phyloP scores from a whole-genome alignment of 2,329 filamentous ascomycete species.

The Fusarium nematophilum region DNA sequence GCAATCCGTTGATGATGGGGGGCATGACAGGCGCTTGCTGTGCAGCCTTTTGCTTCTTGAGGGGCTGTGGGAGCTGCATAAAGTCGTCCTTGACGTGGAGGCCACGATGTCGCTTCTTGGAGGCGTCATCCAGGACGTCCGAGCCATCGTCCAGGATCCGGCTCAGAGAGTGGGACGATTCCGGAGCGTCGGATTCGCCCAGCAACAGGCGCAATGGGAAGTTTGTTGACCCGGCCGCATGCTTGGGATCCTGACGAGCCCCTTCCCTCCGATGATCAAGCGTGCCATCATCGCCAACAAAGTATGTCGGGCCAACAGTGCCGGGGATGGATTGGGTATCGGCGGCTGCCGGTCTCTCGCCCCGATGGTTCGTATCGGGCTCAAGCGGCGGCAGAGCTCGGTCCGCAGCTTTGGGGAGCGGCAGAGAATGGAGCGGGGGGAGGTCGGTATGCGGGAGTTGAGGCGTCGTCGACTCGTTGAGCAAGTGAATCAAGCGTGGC shows the following conservation, averaged over 20 bases:
- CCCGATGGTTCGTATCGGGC: slow-evolving; percentile 57
- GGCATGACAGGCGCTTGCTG: slow-evolving; percentile 66
- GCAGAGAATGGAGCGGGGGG: slow-evolving; percentile 63
- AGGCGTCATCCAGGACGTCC: slow-evolving; percentile 57
- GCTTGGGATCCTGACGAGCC: slow-evolving; percentile 38
- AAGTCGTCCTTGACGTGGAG: slow-evolving; percentile 69
- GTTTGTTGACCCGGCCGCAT: slow-evolving; percentile 38
- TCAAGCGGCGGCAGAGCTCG: slow-evolving; percentile 65
- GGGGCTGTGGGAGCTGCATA: slow-evolving; percentile 71
- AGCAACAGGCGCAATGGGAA: slow-evolving; percentile 56
- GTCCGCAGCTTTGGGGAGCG: slow-evolving; percentile 57
- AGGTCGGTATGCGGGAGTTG: slow-evolving; percentile 63
- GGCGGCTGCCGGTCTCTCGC: slow-evolving; percentile 49
- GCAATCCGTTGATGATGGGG: slow-evolving; percentile 73
- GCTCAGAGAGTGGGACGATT: slow-evolving; percentile 57
- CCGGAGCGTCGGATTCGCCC: slow-evolving; percentile 52
- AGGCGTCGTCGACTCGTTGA: slow-evolving; percentile 67
- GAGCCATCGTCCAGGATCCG: slow-evolving; percentile 59
- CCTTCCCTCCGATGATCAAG: slow-evolving; percentile 39
- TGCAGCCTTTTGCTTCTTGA: slow-evolving; percentile 72
- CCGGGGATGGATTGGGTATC: slow-evolving; percentile 32
- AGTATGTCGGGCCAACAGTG: slow-evolving; percentile 28
- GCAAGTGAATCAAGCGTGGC: slow-evolving; percentile 73
- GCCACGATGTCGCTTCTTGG: slow-evolving; percentile 66
- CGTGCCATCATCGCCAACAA: slow-evolving; percentile 36